These are phyloP conservation scores for Thalassiosira mediterranea DNA, from an alignment of 352 stramenopile genomes.

Conservation along the genomic window DNA sequence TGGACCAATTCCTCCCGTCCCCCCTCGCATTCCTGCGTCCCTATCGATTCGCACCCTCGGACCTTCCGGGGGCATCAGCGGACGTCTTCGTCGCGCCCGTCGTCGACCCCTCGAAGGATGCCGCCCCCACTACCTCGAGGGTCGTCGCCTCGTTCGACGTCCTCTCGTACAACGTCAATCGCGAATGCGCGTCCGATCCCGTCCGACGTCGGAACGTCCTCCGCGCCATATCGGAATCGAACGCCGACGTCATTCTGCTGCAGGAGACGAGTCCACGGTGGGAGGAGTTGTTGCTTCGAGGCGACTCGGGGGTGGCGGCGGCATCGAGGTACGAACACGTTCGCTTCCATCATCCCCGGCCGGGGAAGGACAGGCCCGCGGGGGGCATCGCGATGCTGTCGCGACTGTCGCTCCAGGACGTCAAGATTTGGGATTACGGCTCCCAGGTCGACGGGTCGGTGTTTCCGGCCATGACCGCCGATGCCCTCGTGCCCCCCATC, in stretches of 20 bases:
- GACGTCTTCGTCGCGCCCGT: not conserved
- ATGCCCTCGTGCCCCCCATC: slow-evolving; percentile 8
- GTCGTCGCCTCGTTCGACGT: slow-evolving; percentile 30
- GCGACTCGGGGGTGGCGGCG: slow-evolving; percentile 3
- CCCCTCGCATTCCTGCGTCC: slow-evolving; percentile 25
- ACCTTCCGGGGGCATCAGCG: slow-evolving; percentile 12
- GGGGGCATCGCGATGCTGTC: slow-evolving; percentile 43
- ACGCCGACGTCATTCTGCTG: slow-evolving; percentile 37
- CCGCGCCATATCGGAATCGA: slow-evolving; percentile 38
- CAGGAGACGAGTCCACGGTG: slow-evolving; percentile 48
- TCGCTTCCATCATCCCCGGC: slow-evolving; percentile 36
- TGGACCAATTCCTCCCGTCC: slow-evolving; percentile 24
- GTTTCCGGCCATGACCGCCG: slow-evolving; percentile 35
- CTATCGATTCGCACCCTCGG: slow-evolving; percentile 36
- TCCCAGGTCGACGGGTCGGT: slow-evolving; percentile 37
- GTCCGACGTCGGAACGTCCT: slow-evolving; percentile 17
- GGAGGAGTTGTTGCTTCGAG: slow-evolving; percentile 19
- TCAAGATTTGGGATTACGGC: slow-evolving; percentile 25
- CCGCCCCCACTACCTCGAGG: not conserved
- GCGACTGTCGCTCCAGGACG: slow-evolving; percentile 30
- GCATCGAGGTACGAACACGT: slow-evolving; percentile 15
- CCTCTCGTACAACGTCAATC: slow-evolving; percentile 51
- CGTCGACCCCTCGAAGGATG: not conserved
- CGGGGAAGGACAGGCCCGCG: slow-evolving; percentile 15
- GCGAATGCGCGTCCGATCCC: slow-evolving; percentile 2